Percentiles rank a stretch among this genome's conserved stretches.
Conservation (phyloP, 73 alveolate genomes). For the Paramecium sonneborni region DNA sequence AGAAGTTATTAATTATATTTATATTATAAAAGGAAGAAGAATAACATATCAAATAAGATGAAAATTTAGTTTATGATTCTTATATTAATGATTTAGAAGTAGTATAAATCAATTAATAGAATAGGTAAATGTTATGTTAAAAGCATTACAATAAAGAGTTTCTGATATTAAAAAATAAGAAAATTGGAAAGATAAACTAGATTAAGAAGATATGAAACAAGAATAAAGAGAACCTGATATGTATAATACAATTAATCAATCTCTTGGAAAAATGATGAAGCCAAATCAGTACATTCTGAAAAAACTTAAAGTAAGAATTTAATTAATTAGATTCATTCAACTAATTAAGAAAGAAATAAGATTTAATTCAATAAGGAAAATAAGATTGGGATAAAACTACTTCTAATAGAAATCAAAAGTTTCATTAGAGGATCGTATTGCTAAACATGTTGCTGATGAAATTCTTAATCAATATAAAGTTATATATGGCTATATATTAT, state of each 20-base stretch:
- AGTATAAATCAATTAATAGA: background rate
- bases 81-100: conserved; percentile 90
- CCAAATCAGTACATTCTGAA: conserved; percentile 45
- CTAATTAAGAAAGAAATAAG: conserved; percentile 56
- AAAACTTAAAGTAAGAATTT: conserved; percentile 5
- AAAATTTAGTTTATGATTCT: conserved; percentile 86
- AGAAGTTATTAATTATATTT: background rate
- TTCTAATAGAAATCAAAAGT: conserved; percentile 55
- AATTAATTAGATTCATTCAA: conserved; percentile 60
- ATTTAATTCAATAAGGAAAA: conserved; percentile 56
- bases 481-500: conserved; percentile 43
- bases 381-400: conserved; percentile 72
- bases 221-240: background rate
- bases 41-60: conserved; percentile 77
- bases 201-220: conserved; percentile 62
- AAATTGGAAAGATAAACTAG: conserved; percentile 78
- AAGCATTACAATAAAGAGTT: conserved; percentile 79
- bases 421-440: conserved; percentile 85
- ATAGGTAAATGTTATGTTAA: conserved; percentile 74
- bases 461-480: conserved; percentile 70
- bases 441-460: conserved; percentile 85
- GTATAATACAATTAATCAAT: conserved; percentile 43
- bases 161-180: conserved; percentile 80
- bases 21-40: conserved; percentile 67
- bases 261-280: conserved; percentile 41